Evolutionary conservation across 106 monocot genomes (phyloP), one percentile per base, ranked within the genome.

Genomic region (Ottelia alismoides): DNA sequence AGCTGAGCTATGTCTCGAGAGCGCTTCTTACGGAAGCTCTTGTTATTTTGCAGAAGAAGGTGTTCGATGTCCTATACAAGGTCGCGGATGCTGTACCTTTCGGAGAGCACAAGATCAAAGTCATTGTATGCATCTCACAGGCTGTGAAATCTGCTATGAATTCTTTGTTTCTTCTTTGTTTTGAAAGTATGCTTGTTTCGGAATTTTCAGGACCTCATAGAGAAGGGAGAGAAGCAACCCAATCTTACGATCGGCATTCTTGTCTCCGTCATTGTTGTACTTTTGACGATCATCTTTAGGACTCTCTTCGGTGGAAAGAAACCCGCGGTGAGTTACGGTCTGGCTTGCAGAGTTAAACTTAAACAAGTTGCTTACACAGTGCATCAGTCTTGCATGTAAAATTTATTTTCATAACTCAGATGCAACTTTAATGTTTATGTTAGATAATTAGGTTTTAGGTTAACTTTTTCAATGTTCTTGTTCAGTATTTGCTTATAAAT

Each of bases 171-270:
- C 16, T 51, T 58, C 1, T 44, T 26, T 43, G 11, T 25, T 14
- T 27, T 23, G 21, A 6, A 2, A 24, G 6, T 25, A 47, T 17
- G 9, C 31, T 45, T n/a, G 11, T 20, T 11, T 7, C 11, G 21
- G 2, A 30, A 22, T 44, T 60, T 46, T 47, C 61, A 89, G 89
- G 89, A 89, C 45, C 26, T 75, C 4, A 89, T 89, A 54, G 89
- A 84, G 83, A 89, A 80, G 58, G 89, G 68, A 56, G 89, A 89
- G 65, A 71, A 76, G 28, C 89, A 89, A 49, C 74, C 89, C 20
- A 84, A 89, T 52, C 27, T 89, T 26, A 77, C 89, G 1, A 74
- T 84, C 35, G 83, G 89, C n/a, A 57, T 90, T 66, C 57, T 84
- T 14, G 90, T 69, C 25, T 90, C 84, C 6, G 25, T 84, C 24